Conservation (phyloP, 2,329 filamentous ascomycete species). For the Hypoxylon sp. region DNA sequence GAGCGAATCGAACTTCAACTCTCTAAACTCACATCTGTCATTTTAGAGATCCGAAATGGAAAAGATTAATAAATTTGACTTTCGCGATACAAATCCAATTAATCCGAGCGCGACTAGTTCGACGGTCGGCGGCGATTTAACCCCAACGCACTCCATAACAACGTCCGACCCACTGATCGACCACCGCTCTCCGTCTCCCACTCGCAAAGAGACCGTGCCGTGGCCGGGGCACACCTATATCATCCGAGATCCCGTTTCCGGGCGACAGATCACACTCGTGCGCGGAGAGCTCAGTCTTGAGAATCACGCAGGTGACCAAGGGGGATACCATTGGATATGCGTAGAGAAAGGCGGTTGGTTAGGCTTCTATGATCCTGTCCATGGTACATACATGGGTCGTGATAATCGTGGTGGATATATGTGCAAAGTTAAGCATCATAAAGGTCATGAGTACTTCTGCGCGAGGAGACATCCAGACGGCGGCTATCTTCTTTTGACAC, state of each 20-base stretch:
- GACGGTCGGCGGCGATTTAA: constrained; percentile 17
- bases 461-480: constrained; percentile 51
- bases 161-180: constrained; percentile 4
- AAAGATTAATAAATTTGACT: background rate
- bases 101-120: constrained; percentile 19
- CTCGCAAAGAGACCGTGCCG: constrained; percentile 16
- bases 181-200: background rate
- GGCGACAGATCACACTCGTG: constrained; percentile 26
- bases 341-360: constrained; percentile 58
- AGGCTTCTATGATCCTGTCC: constrained; percentile 57
- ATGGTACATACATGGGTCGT: constrained; percentile 56
- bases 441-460: constrained; percentile 53
- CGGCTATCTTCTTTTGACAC: constrained; percentile 55
- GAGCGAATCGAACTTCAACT: background rate
- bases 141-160: constrained; percentile 10
- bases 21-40: background rate
- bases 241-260: constrained; percentile 28
- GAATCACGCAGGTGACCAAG: constrained; percentile 29
- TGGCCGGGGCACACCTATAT: constrained; percentile 32
- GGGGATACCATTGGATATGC: constrained; percentile 57
- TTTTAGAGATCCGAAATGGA: background rate
- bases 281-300: constrained; percentile 23
- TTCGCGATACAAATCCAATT: background rate
- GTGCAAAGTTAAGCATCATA: constrained; percentile 48
- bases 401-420: constrained; percentile 47